Base-by-base conservation (phyloP, 2,329 filamentous ascomycete genomes). In the Fusarium udum region DNA sequence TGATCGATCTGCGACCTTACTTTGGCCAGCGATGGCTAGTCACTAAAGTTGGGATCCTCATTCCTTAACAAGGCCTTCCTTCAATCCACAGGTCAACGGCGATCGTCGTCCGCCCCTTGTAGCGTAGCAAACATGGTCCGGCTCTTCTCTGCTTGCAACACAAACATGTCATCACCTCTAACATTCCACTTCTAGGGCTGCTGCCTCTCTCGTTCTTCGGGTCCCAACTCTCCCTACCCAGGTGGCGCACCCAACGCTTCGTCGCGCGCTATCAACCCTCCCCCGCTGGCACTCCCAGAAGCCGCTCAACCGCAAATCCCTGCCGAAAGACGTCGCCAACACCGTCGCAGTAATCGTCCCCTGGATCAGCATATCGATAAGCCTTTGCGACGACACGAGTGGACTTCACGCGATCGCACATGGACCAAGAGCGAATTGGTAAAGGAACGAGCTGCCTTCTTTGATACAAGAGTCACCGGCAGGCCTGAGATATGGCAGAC, bases 381-480 rank as follows among this genome's bases (percentile, higher is more conserved):
- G 75, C 92, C 92, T 3, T 84, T 95, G 43, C 88, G 88, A 49
- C 86, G 86, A 2, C 92, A 93, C 75, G 83, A 87, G 61, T 95
- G 92, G 92, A 84, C 84, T 18, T 89, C 91, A 64, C 87, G 87
- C 69, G 86, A 87, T 60, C 89, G 89, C 26, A 82, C 84, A 22
- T 97, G 93, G 93, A 95, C 93, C 2, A 89, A 88, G n/a, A 79
- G 83, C 22, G 85, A 92, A 60, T 85, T 97, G 5, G 89, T 90
- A 66, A 87, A 86, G 37, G 93, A 97, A 83, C 89, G 95, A 55
- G 84, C 84, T 55, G 94, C 94, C 70, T 98, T 97, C 85, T 98
- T 97, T 82, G 95, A 98, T 69, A 98, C 95, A 4, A 87, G 94
- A 52, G 93, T 97, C 22, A 93, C 92, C 0, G 94, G 94, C 5